A percentile compares a stretch with the other conserved stretches of the same genome.
phyloP scores from a whole-genome alignment of 192 early-diverging fungal species.

The Paraglomus brasilianum region DNA sequence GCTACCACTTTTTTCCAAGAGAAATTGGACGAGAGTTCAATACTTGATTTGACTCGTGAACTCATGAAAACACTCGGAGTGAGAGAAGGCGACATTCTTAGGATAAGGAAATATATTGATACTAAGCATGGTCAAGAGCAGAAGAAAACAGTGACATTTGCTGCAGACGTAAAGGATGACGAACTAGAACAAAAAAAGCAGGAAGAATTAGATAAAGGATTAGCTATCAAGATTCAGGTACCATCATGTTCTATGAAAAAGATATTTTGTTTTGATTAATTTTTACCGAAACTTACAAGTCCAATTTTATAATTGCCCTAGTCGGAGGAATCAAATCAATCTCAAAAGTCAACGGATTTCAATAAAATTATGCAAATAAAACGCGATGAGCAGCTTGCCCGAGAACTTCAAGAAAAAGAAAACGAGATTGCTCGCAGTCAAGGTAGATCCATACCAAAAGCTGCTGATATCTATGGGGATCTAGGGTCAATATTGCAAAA shows the following conservation, averaged over 20 bases:
- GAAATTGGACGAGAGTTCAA: conserved; percentile 76
- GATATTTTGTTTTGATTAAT: conserved; percentile 30
- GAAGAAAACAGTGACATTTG: conserved; percentile 43
- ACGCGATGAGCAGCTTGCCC: conserved; percentile 78
- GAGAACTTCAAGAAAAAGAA: conserved; percentile 78
- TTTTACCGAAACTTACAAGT: conserved; percentile 36
- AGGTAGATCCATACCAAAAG: conserved; percentile 17
- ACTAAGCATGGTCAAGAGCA: conserved; percentile 50
- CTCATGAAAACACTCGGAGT: conserved; percentile 77
- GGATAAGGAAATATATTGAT: conserved; percentile 66
- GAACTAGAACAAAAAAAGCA: conserved; percentile 30
- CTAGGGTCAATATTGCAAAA: conserved; percentile 24
- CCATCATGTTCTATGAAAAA: conserved; percentile 30
- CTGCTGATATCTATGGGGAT: conserved; percentile 17
- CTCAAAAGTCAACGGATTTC: conserved; percentile 19
- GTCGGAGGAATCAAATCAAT: conserved; percentile 13
- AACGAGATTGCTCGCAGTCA: conserved; percentile 35
- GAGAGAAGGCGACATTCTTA: conserved; percentile 80
- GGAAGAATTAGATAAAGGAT: conserved; percentile 28
- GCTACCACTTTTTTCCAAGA: conserved; percentile 84
- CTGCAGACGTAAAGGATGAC: conserved; percentile 40
- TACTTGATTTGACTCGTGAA: conserved; percentile 74
- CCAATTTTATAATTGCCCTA: conserved; percentile 11
- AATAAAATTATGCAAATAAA: conserved; percentile 61
- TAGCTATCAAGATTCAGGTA: conserved; percentile 39